Conservation (phyloP, 805 yeast species). For the Sungouiella blattae region DNA sequence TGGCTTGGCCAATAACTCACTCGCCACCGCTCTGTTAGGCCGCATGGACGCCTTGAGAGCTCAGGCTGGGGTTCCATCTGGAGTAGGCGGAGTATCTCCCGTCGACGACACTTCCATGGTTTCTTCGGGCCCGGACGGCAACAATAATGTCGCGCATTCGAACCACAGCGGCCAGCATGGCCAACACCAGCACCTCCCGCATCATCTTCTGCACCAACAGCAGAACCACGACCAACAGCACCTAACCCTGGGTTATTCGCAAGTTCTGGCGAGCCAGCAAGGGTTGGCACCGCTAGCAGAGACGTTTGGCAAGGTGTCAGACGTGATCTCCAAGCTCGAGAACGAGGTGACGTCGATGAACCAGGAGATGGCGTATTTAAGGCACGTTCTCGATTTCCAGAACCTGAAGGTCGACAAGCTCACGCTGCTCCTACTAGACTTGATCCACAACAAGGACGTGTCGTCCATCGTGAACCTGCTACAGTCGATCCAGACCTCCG, state of each 20-base stretch:
- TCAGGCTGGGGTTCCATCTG: slow-evolving; percentile 8
- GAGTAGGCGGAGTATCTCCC: slow-evolving; percentile 9
- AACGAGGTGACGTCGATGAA: slow-evolving; percentile 21
- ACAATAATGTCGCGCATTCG: not conserved
- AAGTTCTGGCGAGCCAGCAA: not conserved
- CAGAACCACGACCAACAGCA: slow-evolving; percentile 1
- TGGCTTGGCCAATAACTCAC: slow-evolving; percentile 10
- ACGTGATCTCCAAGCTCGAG: slow-evolving; percentile 21
- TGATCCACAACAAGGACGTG: slow-evolving; percentile 27
- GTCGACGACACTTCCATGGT: slow-evolving; percentile 8
- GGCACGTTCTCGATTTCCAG: slow-evolving; percentile 37
- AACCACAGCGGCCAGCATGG: slow-evolving; percentile 9
- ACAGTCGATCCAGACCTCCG: slow-evolving; percentile 24
- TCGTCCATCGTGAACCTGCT: slow-evolving; percentile 25
- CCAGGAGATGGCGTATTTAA: slow-evolving; percentile 34
- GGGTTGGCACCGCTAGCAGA: slow-evolving; percentile 10
- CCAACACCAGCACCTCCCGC: slow-evolving; percentile 1
- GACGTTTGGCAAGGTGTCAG: slow-evolving; percentile 11
- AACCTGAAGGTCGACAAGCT: slow-evolving; percentile 37
- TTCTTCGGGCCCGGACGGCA: not conserved
- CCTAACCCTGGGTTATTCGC: slow-evolving; percentile 2
- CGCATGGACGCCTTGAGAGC: slow-evolving; percentile 14
- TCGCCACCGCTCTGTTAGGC: slow-evolving; percentile 11
- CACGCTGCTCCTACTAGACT: slow-evolving; percentile 29
- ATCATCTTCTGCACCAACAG: slow-evolving; percentile 3